A percentile compares a stretch with the other conserved stretches of the same genome.
Evolutionary conservation across 2,329 filamentous ascomycete genomes (phyloP).

Genomic region (Blastomyces gilchristii): DNA sequence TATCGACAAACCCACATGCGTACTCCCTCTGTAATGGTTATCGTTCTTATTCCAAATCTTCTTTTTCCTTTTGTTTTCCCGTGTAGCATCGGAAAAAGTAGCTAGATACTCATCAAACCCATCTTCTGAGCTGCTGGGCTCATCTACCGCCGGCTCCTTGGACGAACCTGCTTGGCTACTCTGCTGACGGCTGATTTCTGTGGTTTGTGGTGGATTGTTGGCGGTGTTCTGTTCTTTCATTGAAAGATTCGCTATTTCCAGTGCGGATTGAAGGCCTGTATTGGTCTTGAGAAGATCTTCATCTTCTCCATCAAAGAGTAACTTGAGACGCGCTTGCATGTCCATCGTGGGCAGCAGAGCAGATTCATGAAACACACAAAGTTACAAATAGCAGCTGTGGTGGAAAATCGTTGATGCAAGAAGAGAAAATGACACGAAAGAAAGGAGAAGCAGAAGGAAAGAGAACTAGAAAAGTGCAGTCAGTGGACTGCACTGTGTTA

Average conservation of each 20-base stretch:
- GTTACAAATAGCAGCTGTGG: background rate
- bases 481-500: background rate
- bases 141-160: background rate
- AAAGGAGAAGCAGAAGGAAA: background rate
- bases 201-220: background rate
- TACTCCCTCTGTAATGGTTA: background rate
- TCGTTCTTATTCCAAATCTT: background rate
- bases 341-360: constrained; percentile 18
- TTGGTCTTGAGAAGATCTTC: constrained; percentile 16
- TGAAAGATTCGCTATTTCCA: background rate
- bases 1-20: background rate
- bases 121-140: constrained; percentile 11
- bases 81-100: constrained; percentile 13
- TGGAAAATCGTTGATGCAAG: background rate
- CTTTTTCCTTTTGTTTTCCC: constrained; percentile 1
- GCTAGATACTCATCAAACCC: constrained; percentile 18
- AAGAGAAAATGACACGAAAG: background rate
- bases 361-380: background rate
- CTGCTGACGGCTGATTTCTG: background rate
- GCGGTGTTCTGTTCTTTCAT: background rate
- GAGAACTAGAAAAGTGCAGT: background rate
- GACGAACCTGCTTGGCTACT: background rate
- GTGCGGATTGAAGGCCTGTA: constrained; percentile 7
- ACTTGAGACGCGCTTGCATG: constrained; percentile 19
- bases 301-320: constrained; percentile 24